These are phyloP conservation scores for Larix sibirica DNA, from an alignment of 83 land plant species.

Conservation along the genomic window DNA sequence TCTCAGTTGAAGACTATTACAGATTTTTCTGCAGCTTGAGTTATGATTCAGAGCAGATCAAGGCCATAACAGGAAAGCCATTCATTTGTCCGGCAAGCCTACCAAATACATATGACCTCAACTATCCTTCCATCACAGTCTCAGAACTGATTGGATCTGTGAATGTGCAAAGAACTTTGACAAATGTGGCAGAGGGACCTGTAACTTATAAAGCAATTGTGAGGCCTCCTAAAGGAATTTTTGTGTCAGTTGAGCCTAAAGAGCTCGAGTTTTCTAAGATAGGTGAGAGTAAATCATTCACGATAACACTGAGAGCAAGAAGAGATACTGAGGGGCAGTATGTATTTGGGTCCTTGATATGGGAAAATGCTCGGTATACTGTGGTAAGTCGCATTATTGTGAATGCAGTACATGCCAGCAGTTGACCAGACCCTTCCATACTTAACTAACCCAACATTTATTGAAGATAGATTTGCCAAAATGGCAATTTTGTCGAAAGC, in stretches of 20 bases:
- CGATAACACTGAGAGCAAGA: slow-evolving; percentile 23
- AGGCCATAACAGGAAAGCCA: slow-evolving; percentile 1
- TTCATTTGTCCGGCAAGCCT: slow-evolving; percentile 14
- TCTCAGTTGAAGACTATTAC: slow-evolving; percentile 27
- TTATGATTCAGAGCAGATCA: slow-evolving; percentile 22
- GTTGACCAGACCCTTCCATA: too few species aligned
- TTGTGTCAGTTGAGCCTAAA: slow-evolving; percentile 26
- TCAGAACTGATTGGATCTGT: slow-evolving; percentile 36
- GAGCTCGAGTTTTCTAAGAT: slow-evolving; percentile 30
- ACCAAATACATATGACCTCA: neutral
- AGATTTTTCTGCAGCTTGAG: slow-evolving; percentile 39
- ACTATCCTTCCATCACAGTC: slow-evolving; percentile 63
- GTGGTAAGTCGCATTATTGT: slow-evolving; percentile 55
- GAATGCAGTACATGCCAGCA: too few species aligned
- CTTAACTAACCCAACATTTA: too few species aligned
- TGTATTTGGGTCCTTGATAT: slow-evolving; percentile 50
- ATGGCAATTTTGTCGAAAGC: too few species aligned
- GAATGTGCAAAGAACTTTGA: slow-evolving; percentile 41
- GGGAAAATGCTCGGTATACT: slow-evolving; percentile 38
- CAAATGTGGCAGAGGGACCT: slow-evolving; percentile 36
- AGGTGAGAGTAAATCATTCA: slow-evolving; percentile 44
- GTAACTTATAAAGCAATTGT: slow-evolving; percentile 21
- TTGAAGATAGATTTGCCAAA: too few species aligned
- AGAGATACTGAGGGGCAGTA: slow-evolving; percentile 20
- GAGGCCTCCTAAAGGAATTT: slow-evolving; percentile 29